Evolutionary conservation across 768 basidiomycete species (phyloP).

Genomic region (Leccinum olivaceopallidum): DNA sequence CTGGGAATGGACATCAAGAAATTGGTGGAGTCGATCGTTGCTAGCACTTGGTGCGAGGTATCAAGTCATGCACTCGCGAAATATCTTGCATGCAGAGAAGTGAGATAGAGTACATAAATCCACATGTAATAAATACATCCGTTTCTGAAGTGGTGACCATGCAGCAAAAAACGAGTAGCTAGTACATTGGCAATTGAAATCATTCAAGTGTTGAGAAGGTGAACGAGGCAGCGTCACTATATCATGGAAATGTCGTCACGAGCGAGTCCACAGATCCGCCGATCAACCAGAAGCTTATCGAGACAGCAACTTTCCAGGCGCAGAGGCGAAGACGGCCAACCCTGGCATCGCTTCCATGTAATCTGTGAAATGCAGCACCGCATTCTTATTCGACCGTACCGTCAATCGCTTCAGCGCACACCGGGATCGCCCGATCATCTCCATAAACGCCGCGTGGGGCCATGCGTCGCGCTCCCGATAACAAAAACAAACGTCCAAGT

Average conservation of each 20-base stretch:
- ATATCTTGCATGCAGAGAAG: not conserved
- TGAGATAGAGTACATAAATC: not conserved
- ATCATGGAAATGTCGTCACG: not conserved
- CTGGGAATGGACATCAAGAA: not conserved
- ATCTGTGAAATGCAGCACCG: slow-evolving; percentile 21
- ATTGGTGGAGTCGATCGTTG: not conserved
- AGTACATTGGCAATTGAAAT: not conserved
- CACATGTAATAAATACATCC: slow-evolving; percentile 1
- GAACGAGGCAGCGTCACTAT: not conserved
- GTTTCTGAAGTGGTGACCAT: not conserved
- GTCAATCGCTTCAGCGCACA: slow-evolving; percentile 25
- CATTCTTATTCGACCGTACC: slow-evolving; percentile 28
- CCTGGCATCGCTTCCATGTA: slow-evolving; percentile 24
- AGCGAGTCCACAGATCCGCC: not conserved
- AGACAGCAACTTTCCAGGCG: not conserved
- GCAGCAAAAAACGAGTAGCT: not conserved
- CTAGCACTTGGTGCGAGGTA: not conserved
- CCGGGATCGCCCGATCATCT: slow-evolving; percentile 26
- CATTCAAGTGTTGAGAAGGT: not conserved
- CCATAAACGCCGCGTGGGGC: slow-evolving; percentile 29
- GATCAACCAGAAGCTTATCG: not conserved
- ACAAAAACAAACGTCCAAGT: slow-evolving; percentile 34
- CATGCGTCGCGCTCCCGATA: slow-evolving; percentile 30
- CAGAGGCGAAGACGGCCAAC: slow-evolving; percentile 18
- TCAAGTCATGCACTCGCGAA: not conserved